Evolutionary conservation across 208 protist genomes (phyloP), one percentile per base, ranked within the genome.

Genomic region (Wallacemonas sp.): DNA sequence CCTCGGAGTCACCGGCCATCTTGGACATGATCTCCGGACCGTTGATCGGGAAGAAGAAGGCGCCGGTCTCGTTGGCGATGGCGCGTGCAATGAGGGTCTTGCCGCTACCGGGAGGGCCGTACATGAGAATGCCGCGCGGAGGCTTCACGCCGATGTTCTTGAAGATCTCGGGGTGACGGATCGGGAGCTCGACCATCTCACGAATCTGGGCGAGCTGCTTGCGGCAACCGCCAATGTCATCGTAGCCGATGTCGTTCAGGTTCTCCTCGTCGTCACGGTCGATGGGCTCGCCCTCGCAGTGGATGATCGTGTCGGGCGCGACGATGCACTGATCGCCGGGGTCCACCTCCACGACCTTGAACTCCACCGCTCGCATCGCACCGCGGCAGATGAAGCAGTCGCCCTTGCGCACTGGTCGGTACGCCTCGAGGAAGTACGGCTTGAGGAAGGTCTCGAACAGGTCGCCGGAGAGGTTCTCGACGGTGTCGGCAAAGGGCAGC

Each of bases 21-120:
- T 99, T 99, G 47, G 97, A 99, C 99, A 99, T 99, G 74, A 99
- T 99, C 83, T 99, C 99, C 43, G 99, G 96, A 44, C 99, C 99
- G 85, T 99, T 99, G 79, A 99, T 99, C 23, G 99, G 80, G 76
- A 99, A 99, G 90, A 99, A 99, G 93, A 99, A 99, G 16, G 99
- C 98, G 68, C 99, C 99, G 8, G 99, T 99, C 86, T 99, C 99
- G 83, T 99, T 99, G 33, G 99, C 99, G 43, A 99, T 98, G 52
- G 99, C 99, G 52, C 98, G 95, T 2, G 98, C 99, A 72, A 99
- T 99, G 63, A 99, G 86, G n/a, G 98, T 99, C 89, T 99, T 99
- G 72, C 99, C 99, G 69, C 93, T 99, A 26, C 99, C 99, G 0
- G 99, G 98, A 12, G 99, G 99, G 48, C 99, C 99, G 74, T 98